Base-by-base conservation (phyloP, 495 filamentous ascomycete species). In the Chaetomium tenue region DNA sequence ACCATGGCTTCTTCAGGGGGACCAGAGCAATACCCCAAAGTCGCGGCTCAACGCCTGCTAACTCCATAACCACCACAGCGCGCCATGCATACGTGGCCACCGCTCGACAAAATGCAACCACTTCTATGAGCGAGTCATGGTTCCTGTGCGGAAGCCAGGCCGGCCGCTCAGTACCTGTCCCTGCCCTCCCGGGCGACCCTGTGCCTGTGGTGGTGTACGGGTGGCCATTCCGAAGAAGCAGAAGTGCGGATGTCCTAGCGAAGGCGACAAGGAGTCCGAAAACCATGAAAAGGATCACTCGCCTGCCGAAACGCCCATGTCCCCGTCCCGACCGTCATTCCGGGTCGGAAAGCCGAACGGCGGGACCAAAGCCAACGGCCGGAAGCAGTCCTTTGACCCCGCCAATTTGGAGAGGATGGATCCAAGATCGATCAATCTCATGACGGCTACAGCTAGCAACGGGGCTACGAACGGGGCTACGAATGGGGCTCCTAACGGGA, bases 91-190 rank as follows among this genome's bases (percentile, higher is more conserved):
- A 67, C 88, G 89, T 59, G 91, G 91, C 58, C 91, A 95, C 75
- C 87, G 91, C 68, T 92, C 91, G 25, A 90, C 90, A 66, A 90
- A 88, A 82, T 95, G 91, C 70, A 86, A 83, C 39, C 91, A 95
- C 77, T 86, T 81, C 58, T 84, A 87, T 62, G 82, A 84, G 51
- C 84, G 91, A 66, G 75, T 91, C 22, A 87, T 95, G 84, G 76
- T 91, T 62, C 88, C 88, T 54, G 90, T 93, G 12, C 86, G 88
- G 58, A 92, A 91, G 70, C 89, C 91, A 2, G 91, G 91, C 11
- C 83, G 91, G 53, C 91, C 91, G 20, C 77, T 92, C 22, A 88
- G 87, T 58, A 86, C 84, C 60, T 95, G 91, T 68, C 88, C 89
- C 53, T 91, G 93, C 73, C 84, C 86, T 3, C 83, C 83, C 58